phyloP scores from a whole-genome alignment of 2,329 filamentous ascomycete species.

The Aspergillus pseudotamarii region DNA sequence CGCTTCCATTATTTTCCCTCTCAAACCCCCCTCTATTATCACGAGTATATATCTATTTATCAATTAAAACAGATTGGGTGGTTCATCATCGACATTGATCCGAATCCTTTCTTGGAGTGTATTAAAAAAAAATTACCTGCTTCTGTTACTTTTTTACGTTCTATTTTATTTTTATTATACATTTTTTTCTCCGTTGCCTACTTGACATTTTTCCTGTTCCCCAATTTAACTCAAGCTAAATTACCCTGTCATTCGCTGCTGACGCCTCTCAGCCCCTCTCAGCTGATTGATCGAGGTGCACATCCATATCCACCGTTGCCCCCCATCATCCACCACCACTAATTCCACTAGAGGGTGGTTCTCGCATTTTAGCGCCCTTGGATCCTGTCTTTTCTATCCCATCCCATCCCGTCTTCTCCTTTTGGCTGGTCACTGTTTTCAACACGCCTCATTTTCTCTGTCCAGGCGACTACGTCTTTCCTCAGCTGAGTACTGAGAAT shows the following conservation, averaged over 20 bases:
- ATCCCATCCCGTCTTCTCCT: constrained; percentile 13
- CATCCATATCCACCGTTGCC: constrained; percentile 24
- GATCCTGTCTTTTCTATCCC: constrained; percentile 20
- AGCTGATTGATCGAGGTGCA: constrained; percentile 31
- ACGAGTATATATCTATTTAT: neutral
- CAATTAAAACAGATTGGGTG: neutral
- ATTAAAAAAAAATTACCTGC: neutral
- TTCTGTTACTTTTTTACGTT: constrained; percentile 3
- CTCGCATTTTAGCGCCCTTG: constrained; percentile 28
- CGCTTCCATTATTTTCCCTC: neutral
- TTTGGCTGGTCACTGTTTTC: constrained; percentile 19
- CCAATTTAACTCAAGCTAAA: constrained; percentile 10
- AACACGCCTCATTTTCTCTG: constrained; percentile 22
- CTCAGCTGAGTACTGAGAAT: constrained; percentile 12
- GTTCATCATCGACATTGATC: neutral
- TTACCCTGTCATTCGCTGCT: constrained; percentile 19
- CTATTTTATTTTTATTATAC: constrained; percentile 4
- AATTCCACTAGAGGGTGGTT: constrained; percentile 23
- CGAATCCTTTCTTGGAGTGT: neutral
- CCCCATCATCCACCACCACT: constrained; percentile 19
- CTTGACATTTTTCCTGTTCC: constrained; percentile 4
- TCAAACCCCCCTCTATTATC: neutral
- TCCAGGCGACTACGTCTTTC: constrained; percentile 27
- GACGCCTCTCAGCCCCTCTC: constrained; percentile 21
- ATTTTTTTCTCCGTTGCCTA: neutral